phyloP scores from a whole-genome alignment of 345 rosid species.

The Geranium rotundifolium region DNA sequence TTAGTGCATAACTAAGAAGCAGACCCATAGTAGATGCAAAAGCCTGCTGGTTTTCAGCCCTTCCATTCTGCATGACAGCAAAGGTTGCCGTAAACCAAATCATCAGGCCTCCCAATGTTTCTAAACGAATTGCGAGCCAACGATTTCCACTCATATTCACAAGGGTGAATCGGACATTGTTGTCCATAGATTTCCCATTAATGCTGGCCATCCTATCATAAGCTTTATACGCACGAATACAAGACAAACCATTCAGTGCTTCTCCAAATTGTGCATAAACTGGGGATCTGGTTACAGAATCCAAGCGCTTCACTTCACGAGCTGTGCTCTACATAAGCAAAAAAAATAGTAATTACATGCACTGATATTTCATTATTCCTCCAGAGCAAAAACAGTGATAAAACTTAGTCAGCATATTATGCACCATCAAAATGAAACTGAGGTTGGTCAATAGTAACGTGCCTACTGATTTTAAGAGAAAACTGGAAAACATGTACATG shows the following conservation, averaged over 20 bases:
- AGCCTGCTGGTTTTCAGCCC: constrained; percentile 73
- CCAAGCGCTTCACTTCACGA: constrained; percentile 94
- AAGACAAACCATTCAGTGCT: constrained; percentile 83
- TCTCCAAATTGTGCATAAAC: constrained; percentile 98
- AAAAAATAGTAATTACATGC: neutral
- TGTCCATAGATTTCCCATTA: constrained; percentile 91
- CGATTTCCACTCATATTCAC: constrained; percentile 90
- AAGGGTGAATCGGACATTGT: constrained; percentile 77
- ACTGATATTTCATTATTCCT: too few species aligned
- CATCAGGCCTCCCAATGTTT: constrained; percentile 91
- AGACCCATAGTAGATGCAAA: constrained; percentile 98
- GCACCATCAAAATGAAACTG: neutral
- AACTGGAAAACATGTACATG: too few species aligned
- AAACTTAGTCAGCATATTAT: neutral
- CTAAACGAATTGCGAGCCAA: constrained; percentile 96
- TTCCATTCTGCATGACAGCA: constrained; percentile 94
- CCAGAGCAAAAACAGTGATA: too few species aligned
- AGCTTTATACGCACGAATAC: constrained; percentile 96
- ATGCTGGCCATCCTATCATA: constrained; percentile 89
- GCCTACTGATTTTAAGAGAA: too few species aligned
- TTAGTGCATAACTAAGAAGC: constrained; percentile 91
- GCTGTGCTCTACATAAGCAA: constrained; percentile 64
- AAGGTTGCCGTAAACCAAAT: constrained; percentile 98
- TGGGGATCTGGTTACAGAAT: constrained; percentile 88
- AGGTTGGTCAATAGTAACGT: too few species aligned